Evolutionary conservation across 2,329 filamentous ascomycete genomes (phyloP).

Genomic region (Penicillium sp.): DNA sequence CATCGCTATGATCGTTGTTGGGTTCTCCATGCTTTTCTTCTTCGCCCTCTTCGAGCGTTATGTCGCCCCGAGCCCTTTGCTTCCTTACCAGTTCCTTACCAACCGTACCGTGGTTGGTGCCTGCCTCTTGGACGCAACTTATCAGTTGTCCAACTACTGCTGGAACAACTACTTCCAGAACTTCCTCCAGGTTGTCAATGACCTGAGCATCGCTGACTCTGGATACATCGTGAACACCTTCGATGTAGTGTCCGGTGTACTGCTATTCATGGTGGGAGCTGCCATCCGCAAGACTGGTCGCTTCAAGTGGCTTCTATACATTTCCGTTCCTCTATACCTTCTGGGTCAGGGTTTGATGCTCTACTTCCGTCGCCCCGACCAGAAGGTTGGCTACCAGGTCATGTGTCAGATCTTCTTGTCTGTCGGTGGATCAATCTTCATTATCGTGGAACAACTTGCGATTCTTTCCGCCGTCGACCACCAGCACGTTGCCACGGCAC

Average conservation of each 20-base stretch:
- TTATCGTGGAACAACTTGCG: slow-evolving; percentile 57
- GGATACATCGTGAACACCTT: slow-evolving; percentile 52
- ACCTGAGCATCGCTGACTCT: slow-evolving; percentile 31
- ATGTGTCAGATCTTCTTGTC: slow-evolving; percentile 63
- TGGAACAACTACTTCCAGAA: slow-evolving; percentile 32
- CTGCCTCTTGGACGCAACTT: slow-evolving; percentile 30
- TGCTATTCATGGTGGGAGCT: slow-evolving; percentile 56
- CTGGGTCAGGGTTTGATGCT: slow-evolving; percentile 60
- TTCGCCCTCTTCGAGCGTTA: slow-evolving; percentile 58
- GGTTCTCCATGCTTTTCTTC: slow-evolving; percentile 53
- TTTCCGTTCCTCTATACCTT: slow-evolving; percentile 56
- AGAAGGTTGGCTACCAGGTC: slow-evolving; percentile 54
- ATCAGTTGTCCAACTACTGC: slow-evolving; percentile 35
- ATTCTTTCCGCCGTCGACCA: slow-evolving; percentile 58
- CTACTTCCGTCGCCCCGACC: slow-evolving; percentile 53
- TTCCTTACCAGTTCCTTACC: slow-evolving; percentile 46
- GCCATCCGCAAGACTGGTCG: slow-evolving; percentile 54
- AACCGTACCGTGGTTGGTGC: slow-evolving; percentile 34
- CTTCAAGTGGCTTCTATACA: slow-evolving; percentile 57
- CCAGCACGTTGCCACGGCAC: slow-evolving; percentile 56
- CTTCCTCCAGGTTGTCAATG: slow-evolving; percentile 31
- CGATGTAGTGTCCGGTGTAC: slow-evolving; percentile 57
- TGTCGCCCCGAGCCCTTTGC: slow-evolving; percentile 48
- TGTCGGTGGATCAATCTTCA: slow-evolving; percentile 54
- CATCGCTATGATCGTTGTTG: slow-evolving; percentile 56